Conservation (phyloP, 1,284 basidiomycete genomes). For the Vanrija sp. region DNA sequence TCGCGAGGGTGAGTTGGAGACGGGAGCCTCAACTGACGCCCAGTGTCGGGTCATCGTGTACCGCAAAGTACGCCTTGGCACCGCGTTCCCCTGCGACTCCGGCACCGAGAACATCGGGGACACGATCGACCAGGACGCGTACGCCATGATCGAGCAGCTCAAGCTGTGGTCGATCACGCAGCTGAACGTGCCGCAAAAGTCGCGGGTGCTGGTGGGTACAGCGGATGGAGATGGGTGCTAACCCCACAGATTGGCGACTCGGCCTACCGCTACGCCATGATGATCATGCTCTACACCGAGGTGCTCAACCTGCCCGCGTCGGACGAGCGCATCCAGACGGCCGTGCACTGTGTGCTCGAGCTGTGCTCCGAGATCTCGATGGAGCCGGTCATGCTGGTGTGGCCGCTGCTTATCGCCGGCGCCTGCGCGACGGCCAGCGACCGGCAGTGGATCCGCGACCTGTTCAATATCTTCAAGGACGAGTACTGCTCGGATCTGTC, state of each 20-base stretch:
- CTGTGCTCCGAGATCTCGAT: slow-evolving; percentile 20
- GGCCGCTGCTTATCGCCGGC: slow-evolving; percentile 22
- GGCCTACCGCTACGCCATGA: slow-evolving; percentile 18
- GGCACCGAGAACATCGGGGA: slow-evolving; percentile 5
- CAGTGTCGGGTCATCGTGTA: slow-evolving; percentile 10
- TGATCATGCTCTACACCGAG: slow-evolving; percentile 14
- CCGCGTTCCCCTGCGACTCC: not conserved
- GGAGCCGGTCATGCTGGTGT: slow-evolving; percentile 20
- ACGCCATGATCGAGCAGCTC: slow-evolving; percentile 5
- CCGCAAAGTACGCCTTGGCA: slow-evolving; percentile 7
- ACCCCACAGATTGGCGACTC: slow-evolving; percentile 15
- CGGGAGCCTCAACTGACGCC: not conserved
- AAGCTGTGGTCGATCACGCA: slow-evolving; percentile 11
- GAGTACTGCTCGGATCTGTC: slow-evolving; percentile 16
- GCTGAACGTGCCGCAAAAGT: slow-evolving; percentile 2
- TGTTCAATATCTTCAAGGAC: slow-evolving; percentile 10
- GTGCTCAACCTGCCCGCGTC: slow-evolving; percentile 2
- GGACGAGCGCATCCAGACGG: slow-evolving; percentile 6
- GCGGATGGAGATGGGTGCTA: not conserved
- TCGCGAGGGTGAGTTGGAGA: slow-evolving; percentile 13
- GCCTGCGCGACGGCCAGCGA: slow-evolving; percentile 2
- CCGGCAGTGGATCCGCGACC: slow-evolving; percentile 9
- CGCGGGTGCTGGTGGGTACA: slow-evolving; percentile 13
- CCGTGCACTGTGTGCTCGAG: slow-evolving; percentile 18
- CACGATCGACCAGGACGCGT: slow-evolving; percentile 4